Percentiles rank a stretch among this genome's conserved stretches.
These are phyloP conservation scores for Aphelidium insulamus DNA, from an alignment of 371 early-diverging fungal species.

Conservation along the genomic window DNA sequence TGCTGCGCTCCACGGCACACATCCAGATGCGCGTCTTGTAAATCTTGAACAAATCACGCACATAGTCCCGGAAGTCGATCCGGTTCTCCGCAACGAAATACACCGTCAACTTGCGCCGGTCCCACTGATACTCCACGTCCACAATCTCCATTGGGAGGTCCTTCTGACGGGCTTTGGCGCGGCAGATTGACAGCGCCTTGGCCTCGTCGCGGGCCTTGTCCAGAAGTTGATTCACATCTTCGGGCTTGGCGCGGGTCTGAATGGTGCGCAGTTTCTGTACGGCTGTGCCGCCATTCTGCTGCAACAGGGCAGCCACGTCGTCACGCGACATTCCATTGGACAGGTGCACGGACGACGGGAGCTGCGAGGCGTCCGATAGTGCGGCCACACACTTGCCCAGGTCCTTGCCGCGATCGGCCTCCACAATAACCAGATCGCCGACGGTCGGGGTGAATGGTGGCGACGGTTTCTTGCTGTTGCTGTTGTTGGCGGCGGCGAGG, in stretches of 20 bases:
- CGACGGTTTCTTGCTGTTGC: constrained; percentile 20
- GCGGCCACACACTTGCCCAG: constrained; percentile 73
- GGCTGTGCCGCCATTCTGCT: too few relatives aligned
- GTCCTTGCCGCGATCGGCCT: constrained; percentile 90
- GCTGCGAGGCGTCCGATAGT: too few relatives aligned
- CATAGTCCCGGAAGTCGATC: constrained; percentile 95
- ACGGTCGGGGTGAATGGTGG: too few relatives aligned
- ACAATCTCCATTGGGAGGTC: constrained; percentile 81
- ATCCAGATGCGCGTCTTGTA: constrained; percentile 99
- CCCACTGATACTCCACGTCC: constrained; percentile 95
- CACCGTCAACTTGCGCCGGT: constrained; percentile 84
- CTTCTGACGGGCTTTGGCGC: constrained; percentile 58
- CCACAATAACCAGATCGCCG: constrained; percentile 76
- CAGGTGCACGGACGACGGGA: too few relatives aligned
- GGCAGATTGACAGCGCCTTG: constrained; percentile 63
- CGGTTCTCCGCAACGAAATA: constrained; percentile 85
- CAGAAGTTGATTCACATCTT: constrained; percentile 43
- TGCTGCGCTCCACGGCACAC: too few relatives aligned
- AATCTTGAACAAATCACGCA: constrained; percentile 91
- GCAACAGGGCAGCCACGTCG: too few relatives aligned
- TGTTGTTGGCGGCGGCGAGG: constrained; percentile 17
- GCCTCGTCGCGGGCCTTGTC: constrained; percentile 66
- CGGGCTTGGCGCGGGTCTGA: constrained; percentile 46
- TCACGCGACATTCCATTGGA: too few relatives aligned
- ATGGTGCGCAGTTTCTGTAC: constrained; percentile 74